Base-by-base conservation (phyloP, 352 stramenopile genomes). In the Phytophthora idaei region DNA sequence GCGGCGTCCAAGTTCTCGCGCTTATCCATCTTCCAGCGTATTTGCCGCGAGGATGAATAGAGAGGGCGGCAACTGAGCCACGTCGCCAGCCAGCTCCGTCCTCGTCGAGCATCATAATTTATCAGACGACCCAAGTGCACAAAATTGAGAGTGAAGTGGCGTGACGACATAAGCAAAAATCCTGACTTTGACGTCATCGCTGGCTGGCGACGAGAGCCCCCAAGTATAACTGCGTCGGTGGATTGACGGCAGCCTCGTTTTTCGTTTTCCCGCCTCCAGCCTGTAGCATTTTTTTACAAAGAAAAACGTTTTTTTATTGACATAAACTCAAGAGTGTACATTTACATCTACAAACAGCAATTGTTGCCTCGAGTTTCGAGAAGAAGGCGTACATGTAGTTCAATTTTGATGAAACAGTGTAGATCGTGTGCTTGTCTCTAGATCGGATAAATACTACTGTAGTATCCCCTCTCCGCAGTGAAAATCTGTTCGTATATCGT, bases 1-100 rank as follows among this genome's bases (percentile, higher is more conserved):
- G 60, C 74, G 29, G 61, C 61, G 2, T 73, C 78, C 50, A 89
- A 84, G 60, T 85, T 89, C 59, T 94, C 85, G 17, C 83, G 85
- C 12, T 74, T 94, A 55, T 90, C 80, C 27, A 86, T 94, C 57
- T 94, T 94, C 71, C 83, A 91, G 73, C 81, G 83, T 61, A 94
- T 94, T 61, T 94, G 85, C 64, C 83, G 81, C 41, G 85, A 94
- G 69, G 79, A 86, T 45, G 73, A 77, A 39, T 84, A 87, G 48
- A 58, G n/a, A 44, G 11, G 42, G 25, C 36, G 28, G 17, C 4
- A 17, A 1, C 5, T 28, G 41, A 64, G 45, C 39, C 62, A 66
- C 32, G 51, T 65, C 50, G 54, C 51, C 49, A 62, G 37, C 59
- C 37, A 62, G 49, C 58, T 57, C 28, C 14, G 48, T 70, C 48